Evolutionary conservation across 768 basidiomycete species (phyloP).

Genomic region (Mrakia hoshinonis): DNA sequence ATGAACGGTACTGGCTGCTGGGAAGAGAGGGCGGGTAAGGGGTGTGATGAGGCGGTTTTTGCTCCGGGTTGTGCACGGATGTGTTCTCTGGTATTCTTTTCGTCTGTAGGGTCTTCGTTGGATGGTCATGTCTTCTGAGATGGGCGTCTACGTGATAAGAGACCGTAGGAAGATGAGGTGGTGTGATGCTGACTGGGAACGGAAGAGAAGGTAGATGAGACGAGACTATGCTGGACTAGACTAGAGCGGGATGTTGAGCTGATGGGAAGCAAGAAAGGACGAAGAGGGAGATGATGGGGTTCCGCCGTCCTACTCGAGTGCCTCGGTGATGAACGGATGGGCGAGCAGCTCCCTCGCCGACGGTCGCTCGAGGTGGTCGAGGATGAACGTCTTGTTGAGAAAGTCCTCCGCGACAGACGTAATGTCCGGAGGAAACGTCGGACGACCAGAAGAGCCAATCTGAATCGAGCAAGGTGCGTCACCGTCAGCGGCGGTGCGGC

Average conservation of each 20-base stretch:
- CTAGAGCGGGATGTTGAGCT: neutral
- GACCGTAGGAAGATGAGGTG: too few relatives aligned
- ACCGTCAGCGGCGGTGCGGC: neutral
- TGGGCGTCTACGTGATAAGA: too few relatives aligned
- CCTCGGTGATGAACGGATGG: constrained; percentile 58
- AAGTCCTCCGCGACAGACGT: constrained; percentile 80
- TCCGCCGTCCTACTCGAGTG: constrained; percentile 12
- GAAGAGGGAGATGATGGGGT: too few relatives aligned
- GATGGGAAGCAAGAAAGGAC: neutral
- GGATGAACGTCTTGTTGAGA: constrained; percentile 76
- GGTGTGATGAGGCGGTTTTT: too few relatives aligned
- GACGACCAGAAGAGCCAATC: constrained; percentile 87
- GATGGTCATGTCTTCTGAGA: too few relatives aligned
- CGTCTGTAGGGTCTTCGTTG: too few relatives aligned
- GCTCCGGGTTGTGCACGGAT: too few relatives aligned
- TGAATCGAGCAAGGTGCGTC: constrained; percentile 37
- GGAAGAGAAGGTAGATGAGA: neutral
- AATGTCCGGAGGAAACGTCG: constrained; percentile 82
- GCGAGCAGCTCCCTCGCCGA: constrained; percentile 65
- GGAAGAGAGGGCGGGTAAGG: too few relatives aligned
- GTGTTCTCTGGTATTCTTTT: too few relatives aligned
- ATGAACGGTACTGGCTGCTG: too few relatives aligned
- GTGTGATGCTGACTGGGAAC: too few relatives aligned
- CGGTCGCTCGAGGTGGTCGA: constrained; percentile 71
- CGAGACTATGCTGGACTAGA: neutral